Base-by-base conservation (phyloP, 1,139 yeast species). In the Kodamaea anthophila region DNA sequence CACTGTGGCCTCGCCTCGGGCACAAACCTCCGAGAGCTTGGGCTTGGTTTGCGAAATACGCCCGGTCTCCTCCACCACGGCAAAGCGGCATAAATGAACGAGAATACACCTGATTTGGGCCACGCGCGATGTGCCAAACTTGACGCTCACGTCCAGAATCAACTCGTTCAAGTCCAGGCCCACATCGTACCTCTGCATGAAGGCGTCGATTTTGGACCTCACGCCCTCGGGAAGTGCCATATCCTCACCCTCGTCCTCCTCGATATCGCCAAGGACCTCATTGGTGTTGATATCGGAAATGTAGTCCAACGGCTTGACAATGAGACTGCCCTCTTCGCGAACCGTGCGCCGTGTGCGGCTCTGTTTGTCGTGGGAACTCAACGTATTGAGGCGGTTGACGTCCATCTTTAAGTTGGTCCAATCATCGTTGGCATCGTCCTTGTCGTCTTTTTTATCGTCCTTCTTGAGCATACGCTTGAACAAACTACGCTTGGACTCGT, bases 351-450 rank as follows among this genome's bases (percentile, higher is more conserved):
- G 72, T 26, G 83, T 77, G 39, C 97, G 67, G 9, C 68, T 61
- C 35, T 76, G 79, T 35, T 81, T 76, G 42, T 87, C 95, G 32
- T 68, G 73, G 4, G 77, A 64, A 1, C 84, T 73, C 26, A 87
- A 59, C 0, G 95, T 74, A 41, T 80, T 81, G 44, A 88, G 77
- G 43, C 97, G 69, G 48, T 82, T 77, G 31, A 88, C 59, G 34
- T 82, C 88, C 42, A 49, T 46, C 40, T 64, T 65, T 36, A 60
- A 53, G 3, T 63, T 53, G 5, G 61, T 52, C 72, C 70, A 64
- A 35, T 62, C 66, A 20, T 59, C 51, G 21, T 55, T 58, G 9
- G 18, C 9, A 13, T 52, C 56, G n/a, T 44, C 54, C 24, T 49
- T 48, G 30, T 49, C 58, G 23, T 64, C 47, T 28, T 55, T 58